Conservation (phyloP, 2,329 filamentous ascomycete species). For the Alternaria longipes region DNA sequence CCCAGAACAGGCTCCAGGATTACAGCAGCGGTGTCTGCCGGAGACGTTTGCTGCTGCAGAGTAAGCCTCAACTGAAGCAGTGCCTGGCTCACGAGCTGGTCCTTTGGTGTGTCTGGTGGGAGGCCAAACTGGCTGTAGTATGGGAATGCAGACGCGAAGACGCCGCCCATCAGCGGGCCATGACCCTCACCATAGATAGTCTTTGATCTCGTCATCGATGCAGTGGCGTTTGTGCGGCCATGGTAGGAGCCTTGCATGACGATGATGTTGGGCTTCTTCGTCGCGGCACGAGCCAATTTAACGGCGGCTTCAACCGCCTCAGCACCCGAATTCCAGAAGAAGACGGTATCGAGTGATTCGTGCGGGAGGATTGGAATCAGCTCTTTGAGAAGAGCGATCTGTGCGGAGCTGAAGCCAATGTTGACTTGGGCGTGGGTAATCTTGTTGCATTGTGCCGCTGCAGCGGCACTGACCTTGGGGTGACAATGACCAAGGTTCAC, state of each 20-base stretch:
- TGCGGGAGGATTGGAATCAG: conserved; percentile 42
- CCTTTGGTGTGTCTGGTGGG: conserved; percentile 34
- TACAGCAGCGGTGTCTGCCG: conserved; percentile 40
- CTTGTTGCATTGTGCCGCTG: conserved; percentile 41
- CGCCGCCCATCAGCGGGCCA: conserved; percentile 41
- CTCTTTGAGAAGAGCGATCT: conserved; percentile 40
- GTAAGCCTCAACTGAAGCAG: conserved; percentile 40
- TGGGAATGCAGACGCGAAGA: conserved; percentile 42
- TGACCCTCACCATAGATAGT: conserved; percentile 44
- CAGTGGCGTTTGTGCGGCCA: conserved; percentile 41
- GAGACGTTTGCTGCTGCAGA: conserved; percentile 39
- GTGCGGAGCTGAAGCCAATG: conserved; percentile 42
- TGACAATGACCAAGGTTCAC: conserved; percentile 44
- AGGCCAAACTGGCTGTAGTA: conserved; percentile 43
- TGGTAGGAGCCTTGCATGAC: conserved; percentile 46
- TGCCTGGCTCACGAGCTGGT: conserved; percentile 36
- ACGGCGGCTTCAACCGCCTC: conserved; percentile 43
- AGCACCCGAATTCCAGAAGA: conserved; percentile 44
- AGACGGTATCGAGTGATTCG: conserved; percentile 39
- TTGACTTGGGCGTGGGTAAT: conserved; percentile 45
- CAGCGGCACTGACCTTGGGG: conserved; percentile 42
- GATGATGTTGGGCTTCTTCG: conserved; percentile 45
- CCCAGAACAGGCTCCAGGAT: conserved; percentile 43
- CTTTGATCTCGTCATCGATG: conserved; percentile 43
- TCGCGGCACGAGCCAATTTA: conserved; percentile 40